Percentiles rank a stretch among this genome's conserved stretches.
phyloP scores from a whole-genome alignment of 257 asterid genomes.

The Solanum virginianum region DNA sequence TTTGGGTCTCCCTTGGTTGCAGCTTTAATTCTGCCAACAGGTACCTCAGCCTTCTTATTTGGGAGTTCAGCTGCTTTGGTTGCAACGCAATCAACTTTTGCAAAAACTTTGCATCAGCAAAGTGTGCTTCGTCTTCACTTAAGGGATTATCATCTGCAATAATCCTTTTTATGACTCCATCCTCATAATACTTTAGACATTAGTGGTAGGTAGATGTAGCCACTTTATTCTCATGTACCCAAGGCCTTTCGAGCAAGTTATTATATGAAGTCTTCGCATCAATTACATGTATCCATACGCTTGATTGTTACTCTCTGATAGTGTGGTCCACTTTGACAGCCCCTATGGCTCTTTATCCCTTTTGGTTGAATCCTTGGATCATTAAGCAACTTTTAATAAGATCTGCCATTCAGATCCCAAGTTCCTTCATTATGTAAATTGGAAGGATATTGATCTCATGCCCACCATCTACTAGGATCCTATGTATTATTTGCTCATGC shows the following conservation, averaged over 20 bases:
- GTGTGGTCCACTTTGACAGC: not conserved
- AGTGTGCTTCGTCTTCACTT: not conserved
- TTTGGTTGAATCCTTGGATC: not conserved
- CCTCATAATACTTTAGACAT: too few relatives aligned
- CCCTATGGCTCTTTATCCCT: not conserved
- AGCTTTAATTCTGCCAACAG: accelerated
- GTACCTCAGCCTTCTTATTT: not conserved
- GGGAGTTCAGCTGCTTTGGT: not conserved
- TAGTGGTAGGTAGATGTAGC: too few relatives aligned
- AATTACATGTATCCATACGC: not conserved
- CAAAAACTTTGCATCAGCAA: not conserved
- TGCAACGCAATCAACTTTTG: not conserved
- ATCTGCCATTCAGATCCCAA: not conserved
- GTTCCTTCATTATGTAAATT: not conserved
- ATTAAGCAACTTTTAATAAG: not conserved
- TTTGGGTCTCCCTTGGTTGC: not conserved
- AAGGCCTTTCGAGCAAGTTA: too few relatives aligned
- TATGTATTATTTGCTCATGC: not conserved
- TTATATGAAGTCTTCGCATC: not conserved
- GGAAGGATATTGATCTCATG: not conserved
- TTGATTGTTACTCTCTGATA: not conserved
- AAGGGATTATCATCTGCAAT: not conserved
- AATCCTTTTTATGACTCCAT: not conserved
- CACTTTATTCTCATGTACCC: too few relatives aligned
- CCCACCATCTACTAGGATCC: not conserved